Base-by-base conservation (phyloP, 2,329 filamentous ascomycete genomes). In the Dichotomopilus funicola region DNA sequence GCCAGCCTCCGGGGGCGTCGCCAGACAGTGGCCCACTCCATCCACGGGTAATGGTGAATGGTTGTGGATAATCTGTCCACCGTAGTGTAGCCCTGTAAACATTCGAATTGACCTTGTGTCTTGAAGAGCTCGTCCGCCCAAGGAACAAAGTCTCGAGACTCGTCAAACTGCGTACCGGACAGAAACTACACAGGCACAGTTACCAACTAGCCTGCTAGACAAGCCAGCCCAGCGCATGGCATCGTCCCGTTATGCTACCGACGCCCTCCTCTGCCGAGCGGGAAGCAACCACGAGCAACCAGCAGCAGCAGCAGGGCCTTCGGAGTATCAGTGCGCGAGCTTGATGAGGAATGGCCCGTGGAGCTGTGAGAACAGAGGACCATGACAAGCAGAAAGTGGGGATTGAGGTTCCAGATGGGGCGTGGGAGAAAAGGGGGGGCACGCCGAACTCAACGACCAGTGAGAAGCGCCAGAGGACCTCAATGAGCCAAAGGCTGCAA, bases 241-340 rank as follows among this genome's bases (percentile, higher is more conserved):
- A 27, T 27, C 19, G 19, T 27, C 19, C 19, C 31, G 42, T 46
- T 50, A n/a, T 38, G 35, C 55, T 55, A 42, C 46, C 51, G 36
- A 46, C 40, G 44, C 48, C 45, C 34, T 36, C 44, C 36, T 60
- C 54, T 62, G 61, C 59, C 61, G 61, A 59, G 58, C 59, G 59
- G 55, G 61, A 62, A 59, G 61, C 49, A 51, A 59, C 19, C 19
- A 27, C 19, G 19, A 27, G 19, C 19, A 27, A 27, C 19, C 19
- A 38, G 13, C 53, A 45, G 43, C 48, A 54, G 38, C 46, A 58
- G 36, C 33, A 54, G 47, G 56, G 48, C 48, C 56, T 53, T 55
- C 50, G 54, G 54, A 61, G 51, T 52, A 49, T 51, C 51, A 48
- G 49, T 37, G 50, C 41, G 56, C 49, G 46, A 40, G 51, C 56